Evolutionary conservation across 176 grass and related monocot species (phyloP), one percentile per base, ranked within the genome.

Genomic region (Raddia guianensis): DNA sequence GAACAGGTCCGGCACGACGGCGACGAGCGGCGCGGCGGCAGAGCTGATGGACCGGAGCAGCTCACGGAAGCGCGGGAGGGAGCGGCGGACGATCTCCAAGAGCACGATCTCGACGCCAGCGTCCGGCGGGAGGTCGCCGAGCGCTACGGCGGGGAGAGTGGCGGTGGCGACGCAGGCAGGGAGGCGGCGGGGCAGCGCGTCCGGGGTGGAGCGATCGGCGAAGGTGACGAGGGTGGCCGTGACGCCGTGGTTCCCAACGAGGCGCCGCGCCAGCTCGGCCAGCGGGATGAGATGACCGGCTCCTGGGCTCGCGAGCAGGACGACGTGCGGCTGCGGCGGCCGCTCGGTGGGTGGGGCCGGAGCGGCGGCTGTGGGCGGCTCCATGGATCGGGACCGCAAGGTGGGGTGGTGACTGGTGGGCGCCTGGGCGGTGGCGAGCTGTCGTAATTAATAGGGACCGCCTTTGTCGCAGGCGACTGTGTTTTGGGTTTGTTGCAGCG

Each of bases 1-100:
- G 67, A 90, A 90, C 5, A 91, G 66, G 63, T 95, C 92, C 1
- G 73, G 47, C 68, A 92, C 70, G 72, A 95, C 66, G 12, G 84
- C 86, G 0, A 33, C 76, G 9, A 91, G 49, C 61, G 45, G 60
- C n/a, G n/a, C n/a, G 0, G 19, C 42, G 1, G 18, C 2, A 50
- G 74, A 16, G 6, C 0, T 14, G 64, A 79, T 12, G 45, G 44
- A 55, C 12, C 12, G 68, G 33, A 95, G 57, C 3, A 83, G 62
- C 2, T 72, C 45, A 16, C 37, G 74, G 7, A 91, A 78, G 58
- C 51, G 54, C 3, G 66, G 74, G 66, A 86, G 5, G 73, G 78
- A 76, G 12, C 84, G 77, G 34, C 21, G 9, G 78, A 77, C 0
- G 9, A 87, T 0, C 73, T 64, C 68, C 0, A 56, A 2, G 8